Conservation (phyloP, 164 flowering plant species). For the Pachysandra terminalis region DNA sequence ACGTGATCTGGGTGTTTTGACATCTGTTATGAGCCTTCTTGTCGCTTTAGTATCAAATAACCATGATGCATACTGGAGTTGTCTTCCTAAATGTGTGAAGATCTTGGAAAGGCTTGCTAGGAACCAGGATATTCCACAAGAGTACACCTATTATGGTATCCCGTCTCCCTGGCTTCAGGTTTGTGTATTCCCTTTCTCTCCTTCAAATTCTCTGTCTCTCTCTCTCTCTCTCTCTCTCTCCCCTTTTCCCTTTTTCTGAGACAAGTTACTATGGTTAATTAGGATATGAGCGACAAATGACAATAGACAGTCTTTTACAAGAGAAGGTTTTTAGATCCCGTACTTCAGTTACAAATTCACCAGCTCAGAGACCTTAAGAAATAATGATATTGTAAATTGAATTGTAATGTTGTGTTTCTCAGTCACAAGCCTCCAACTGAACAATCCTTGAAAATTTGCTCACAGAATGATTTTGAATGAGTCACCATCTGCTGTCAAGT, state of each 20-base stretch:
- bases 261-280: too few species aligned
- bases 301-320: neutral
- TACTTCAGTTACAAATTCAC: neutral
- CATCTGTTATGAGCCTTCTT: conserved; percentile 98
- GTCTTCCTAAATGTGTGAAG: conserved; percentile 96
- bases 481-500: neutral
- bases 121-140: conserved; percentile 95
- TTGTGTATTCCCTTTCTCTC: conserved; percentile 21
- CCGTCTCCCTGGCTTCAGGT: conserved; percentile 99
- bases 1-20: conserved; percentile 96
- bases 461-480: neutral
- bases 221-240: too few species aligned
- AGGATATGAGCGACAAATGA: too few species aligned
- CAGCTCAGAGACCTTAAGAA: neutral
- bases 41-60: conserved; percentile 92
- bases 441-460: neutral
- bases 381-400: neutral
- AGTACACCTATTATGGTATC: conserved; percentile 96
- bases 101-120: conserved; percentile 91
- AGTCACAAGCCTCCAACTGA: neutral
- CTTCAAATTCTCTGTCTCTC: too few species aligned
- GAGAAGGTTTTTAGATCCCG: neutral
- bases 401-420: neutral
- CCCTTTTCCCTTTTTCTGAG: too few species aligned
- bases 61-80: conserved; percentile 92